Conservation (phyloP, 345 rosid genomes). For the Aquilaria yunnanensis region DNA sequence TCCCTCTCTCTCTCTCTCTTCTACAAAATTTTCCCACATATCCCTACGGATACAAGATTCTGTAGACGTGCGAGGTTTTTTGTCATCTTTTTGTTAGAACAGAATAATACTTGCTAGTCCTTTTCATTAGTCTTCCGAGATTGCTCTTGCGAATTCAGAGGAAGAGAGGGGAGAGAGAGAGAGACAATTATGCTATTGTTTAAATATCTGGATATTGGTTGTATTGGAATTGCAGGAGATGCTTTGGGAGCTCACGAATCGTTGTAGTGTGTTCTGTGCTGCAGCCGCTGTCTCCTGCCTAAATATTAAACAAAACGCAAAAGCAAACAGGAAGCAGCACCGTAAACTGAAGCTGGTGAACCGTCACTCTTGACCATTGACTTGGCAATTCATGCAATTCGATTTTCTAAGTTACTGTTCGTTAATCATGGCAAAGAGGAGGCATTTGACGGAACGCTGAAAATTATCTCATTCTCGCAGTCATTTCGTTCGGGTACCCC, state of each 20-base stretch:
- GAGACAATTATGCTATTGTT: background rate
- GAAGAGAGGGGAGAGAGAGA: constrained; percentile 6
- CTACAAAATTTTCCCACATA: constrained; percentile 7
- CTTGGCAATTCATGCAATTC: background rate
- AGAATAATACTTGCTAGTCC: background rate
- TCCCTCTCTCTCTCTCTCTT: background rate
- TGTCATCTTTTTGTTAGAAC: constrained; percentile 21
- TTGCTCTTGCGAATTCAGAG: constrained; percentile 4
- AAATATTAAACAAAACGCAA: constrained; percentile 2
- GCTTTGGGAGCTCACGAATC: constrained; percentile 12
- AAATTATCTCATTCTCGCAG: no score
- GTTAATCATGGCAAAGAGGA: no score
- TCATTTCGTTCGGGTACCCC: no score
- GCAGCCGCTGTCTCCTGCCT: background rate
- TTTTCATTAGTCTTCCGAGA: constrained; percentile 16
- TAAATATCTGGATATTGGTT: constrained; percentile 14
- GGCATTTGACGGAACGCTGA: no score
- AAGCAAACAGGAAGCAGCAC: background rate
- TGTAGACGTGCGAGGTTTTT: constrained; percentile 14
- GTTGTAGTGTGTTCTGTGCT: constrained; percentile 9
- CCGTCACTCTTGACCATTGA: constrained; percentile 5
- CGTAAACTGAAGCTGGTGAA: background rate
- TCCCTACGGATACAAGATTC: constrained; percentile 26
- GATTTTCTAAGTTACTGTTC: no score
- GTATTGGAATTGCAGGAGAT: constrained; percentile 14